A percentile compares a stretch with the other conserved stretches of the same genome.
Evolutionary conservation across 2,329 filamentous ascomycete genomes (phyloP).

Genomic region (Stagonosporopsis tanaceti): DNA sequence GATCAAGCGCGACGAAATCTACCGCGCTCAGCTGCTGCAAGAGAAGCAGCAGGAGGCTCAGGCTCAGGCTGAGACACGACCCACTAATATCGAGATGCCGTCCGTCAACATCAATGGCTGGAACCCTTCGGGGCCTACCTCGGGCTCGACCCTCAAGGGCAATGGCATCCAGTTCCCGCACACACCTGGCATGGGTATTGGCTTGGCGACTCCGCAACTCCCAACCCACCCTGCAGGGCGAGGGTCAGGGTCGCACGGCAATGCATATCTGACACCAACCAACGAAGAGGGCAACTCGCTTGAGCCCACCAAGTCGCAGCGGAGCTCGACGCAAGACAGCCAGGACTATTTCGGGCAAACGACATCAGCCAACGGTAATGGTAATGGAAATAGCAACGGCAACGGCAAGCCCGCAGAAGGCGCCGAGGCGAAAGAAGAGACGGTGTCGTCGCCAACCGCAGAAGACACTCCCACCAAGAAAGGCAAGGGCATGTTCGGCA

Average conservation of each 20-base stretch:
- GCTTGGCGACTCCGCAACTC: constrained; percentile 71
- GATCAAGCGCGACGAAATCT: constrained; percentile 78
- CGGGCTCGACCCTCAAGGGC: constrained; percentile 62
- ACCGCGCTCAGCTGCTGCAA: constrained; percentile 74
- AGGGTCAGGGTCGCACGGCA: constrained; percentile 44
- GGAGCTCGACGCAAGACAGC: constrained; percentile 64
- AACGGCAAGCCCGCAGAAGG: constrained; percentile 41
- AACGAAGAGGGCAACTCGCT: constrained; percentile 55
- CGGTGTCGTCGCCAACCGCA: constrained; percentile 53
- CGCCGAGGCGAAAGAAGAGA: constrained; percentile 39
- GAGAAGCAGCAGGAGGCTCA: constrained; percentile 67
- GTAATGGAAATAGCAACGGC: constrained; percentile 28
- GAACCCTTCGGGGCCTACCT: constrained; percentile 54
- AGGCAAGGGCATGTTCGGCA: constrained; percentile 74
- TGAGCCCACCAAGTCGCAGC: constrained; percentile 65
- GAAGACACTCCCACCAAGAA: constrained; percentile 55
- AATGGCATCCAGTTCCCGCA: constrained; percentile 69
- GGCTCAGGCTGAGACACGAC: constrained; percentile 60
- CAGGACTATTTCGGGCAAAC: constrained; percentile 72
- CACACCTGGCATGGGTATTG: constrained; percentile 81
- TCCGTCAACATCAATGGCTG: constrained; percentile 55
- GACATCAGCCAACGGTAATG: constrained; percentile 29
- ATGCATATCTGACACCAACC: constrained; percentile 50
- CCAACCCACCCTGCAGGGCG: constrained; percentile 48
- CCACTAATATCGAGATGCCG: constrained; percentile 68